Conservation (phyloP, 2,329 filamentous ascomycete genomes). For the Arthrobotrys megalospora region DNA sequence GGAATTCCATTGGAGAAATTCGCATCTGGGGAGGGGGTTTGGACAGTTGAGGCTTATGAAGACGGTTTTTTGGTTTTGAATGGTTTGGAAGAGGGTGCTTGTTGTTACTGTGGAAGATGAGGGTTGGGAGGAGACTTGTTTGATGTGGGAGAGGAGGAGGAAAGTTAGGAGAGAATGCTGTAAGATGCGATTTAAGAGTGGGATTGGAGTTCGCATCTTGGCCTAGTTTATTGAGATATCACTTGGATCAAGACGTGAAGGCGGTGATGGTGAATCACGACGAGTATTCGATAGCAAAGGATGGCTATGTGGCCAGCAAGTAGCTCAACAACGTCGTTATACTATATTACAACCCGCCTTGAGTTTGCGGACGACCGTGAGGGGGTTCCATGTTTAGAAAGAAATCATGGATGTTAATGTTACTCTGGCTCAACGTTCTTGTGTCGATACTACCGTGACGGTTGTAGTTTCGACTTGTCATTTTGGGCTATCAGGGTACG, state of each 20-base stretch:
- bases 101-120: not conserved
- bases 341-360: too few relatives aligned
- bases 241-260: too few relatives aligned
- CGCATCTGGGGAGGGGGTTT: not conserved
- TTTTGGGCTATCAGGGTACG: too few relatives aligned
- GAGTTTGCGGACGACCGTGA: too few relatives aligned
- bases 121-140: not conserved
- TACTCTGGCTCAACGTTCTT: too few relatives aligned
- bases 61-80: not conserved
- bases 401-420: too few relatives aligned
- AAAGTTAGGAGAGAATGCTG: not conserved
- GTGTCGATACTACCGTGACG: not conserved
- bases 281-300: too few relatives aligned
- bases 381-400: too few relatives aligned
- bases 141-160: not conserved
- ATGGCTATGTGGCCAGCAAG: too few relatives aligned
- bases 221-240: not conserved
- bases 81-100: not conserved
- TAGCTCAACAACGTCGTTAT: too few relatives aligned
- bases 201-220: not conserved
- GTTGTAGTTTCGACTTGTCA: too few relatives aligned
- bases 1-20: not conserved
- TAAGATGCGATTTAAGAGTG: not conserved
- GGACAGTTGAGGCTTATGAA: conserved; percentile 10
- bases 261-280: too few relatives aligned